These are phyloP conservation scores for Penicillium sp. DNA, from an alignment of 2,329 filamentous ascomycete species.

Conservation along the genomic window DNA sequence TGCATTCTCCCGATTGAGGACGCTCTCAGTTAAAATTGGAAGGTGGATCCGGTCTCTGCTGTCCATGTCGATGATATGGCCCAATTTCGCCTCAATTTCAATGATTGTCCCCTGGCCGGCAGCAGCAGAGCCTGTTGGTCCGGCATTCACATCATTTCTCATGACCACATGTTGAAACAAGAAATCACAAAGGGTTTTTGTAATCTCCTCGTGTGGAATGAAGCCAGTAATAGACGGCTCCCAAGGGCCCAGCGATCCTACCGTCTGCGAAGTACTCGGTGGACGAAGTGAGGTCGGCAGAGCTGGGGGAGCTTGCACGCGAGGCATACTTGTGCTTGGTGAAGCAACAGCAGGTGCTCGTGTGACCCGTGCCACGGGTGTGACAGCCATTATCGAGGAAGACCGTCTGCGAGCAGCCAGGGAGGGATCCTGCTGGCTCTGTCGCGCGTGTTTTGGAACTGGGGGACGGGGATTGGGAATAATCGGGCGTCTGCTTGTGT, in stretches of 20 bases:
- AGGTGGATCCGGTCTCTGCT: conserved; percentile 68
- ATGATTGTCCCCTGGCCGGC: conserved; percentile 68
- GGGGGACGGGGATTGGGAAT: conserved; percentile 41
- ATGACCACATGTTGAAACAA: conserved; percentile 70
- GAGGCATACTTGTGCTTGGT: conserved; percentile 33
- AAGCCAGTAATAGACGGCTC: conserved; percentile 66
- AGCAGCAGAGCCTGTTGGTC: conserved; percentile 56
- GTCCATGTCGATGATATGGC: conserved; percentile 72
- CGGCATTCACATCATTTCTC: conserved; percentile 61
- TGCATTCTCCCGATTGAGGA: conserved; percentile 60
- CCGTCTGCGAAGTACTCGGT: conserved; percentile 4
- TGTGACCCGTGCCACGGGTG: conserved; percentile 15
- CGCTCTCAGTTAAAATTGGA: conserved; percentile 67
- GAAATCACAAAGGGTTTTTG: conserved; percentile 77
- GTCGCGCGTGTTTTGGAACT: conserved; percentile 35
- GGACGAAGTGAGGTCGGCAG: conserved; percentile 10
- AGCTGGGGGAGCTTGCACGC: conserved; percentile 16
- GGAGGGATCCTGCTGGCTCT: conserved; percentile 19
- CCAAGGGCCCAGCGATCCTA: conserved; percentile 42
- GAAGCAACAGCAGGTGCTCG: conserved; percentile 20
- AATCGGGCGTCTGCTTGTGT: conserved; percentile 42
- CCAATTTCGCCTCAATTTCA: conserved; percentile 93
- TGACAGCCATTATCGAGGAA: conserved; percentile 15
- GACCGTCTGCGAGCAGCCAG: conserved; percentile 27
- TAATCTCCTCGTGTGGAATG: conserved; percentile 71